Percentiles rank a stretch among this genome's conserved stretches.
Conservation (phyloP, 2,329 filamentous ascomycete genomes). For the Geosmithia putterillii region DNA sequence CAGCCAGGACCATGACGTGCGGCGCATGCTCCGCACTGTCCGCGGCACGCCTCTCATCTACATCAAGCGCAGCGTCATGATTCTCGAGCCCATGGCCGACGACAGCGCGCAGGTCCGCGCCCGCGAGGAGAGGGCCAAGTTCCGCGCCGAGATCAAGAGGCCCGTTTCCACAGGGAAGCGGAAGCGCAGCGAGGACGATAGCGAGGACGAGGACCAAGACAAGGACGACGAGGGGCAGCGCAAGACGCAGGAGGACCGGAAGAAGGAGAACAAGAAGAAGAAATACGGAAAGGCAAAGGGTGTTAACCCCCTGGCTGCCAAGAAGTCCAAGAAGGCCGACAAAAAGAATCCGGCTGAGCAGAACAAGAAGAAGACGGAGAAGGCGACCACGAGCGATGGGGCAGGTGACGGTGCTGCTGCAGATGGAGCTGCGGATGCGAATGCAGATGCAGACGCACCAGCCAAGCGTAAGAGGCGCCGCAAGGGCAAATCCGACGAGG, state of each 20-base stretch:
- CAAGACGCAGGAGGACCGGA: neutral
- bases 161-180: conserved; percentile 25
- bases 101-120: conserved; percentile 51
- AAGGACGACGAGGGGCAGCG: conserved; percentile 20
- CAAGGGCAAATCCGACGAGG: conserved; percentile 16
- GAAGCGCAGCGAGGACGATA: conserved; percentile 33
- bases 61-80: conserved; percentile 66
- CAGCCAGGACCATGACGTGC: conserved; percentile 54
- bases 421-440: neutral
- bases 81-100: conserved; percentile 58
- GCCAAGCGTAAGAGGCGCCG: conserved; percentile 18
- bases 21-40: conserved; percentile 51
- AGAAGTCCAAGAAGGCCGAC: conserved; percentile 59
- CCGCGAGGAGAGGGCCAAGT: conserved; percentile 62
- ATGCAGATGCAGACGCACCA: conserved; percentile 12
- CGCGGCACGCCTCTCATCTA: conserved; percentile 67
- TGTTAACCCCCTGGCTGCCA: conserved; percentile 59
- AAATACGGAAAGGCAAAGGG: conserved; percentile 47
- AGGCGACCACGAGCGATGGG: conserved; percentile 8
- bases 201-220: conserved; percentile 21
- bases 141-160: conserved; percentile 54
- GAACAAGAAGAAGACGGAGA: conserved; percentile 10
- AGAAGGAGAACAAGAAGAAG: conserved; percentile 33
- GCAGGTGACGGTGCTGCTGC: neutral
- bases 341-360: conserved; percentile 10